A percentile compares a stretch with the other conserved stretches of the same genome.
Conservation (phyloP, 768 basidiomycete genomes). For the Boletus vinaceobasis region DNA sequence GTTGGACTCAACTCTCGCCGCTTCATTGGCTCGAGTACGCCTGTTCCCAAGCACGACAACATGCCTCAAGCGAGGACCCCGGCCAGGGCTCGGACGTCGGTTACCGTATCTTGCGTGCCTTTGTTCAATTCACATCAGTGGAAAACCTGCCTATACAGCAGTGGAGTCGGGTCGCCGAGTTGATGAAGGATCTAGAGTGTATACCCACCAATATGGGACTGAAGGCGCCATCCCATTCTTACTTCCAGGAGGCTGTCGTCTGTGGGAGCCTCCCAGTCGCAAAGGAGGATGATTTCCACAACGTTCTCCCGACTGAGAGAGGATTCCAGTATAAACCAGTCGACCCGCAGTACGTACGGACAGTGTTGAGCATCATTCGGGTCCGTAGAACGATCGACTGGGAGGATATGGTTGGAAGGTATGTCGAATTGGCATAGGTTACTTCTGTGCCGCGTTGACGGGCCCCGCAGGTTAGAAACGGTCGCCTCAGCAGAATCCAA, state of each 20-base stretch:
- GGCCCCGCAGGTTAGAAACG: slow-evolving; percentile 5
- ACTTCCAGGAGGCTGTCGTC: slow-evolving; percentile 84
- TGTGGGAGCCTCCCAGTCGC: slow-evolving; percentile 38
- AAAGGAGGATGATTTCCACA: background rate
- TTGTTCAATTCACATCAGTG: slow-evolving; percentile 75
- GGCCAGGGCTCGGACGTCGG: slow-evolving; percentile 36
- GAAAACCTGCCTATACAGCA: slow-evolving; percentile 40
- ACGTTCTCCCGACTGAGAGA: background rate
- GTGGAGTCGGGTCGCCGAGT: slow-evolving; percentile 56
- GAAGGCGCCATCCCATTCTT: slow-evolving; percentile 63
- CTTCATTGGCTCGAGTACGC: slow-evolving; percentile 71
- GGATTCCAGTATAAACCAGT: background rate
- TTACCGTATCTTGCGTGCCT: slow-evolving; percentile 56
- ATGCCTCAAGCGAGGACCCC: background rate
- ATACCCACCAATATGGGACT: slow-evolving; percentile 76
- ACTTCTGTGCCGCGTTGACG: slow-evolving; percentile 16
- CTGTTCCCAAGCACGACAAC: slow-evolving; percentile 33
- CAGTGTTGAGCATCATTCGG: background rate
- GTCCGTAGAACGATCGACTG: slow-evolving; percentile 37
- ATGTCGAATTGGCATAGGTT: slow-evolving; percentile 42
- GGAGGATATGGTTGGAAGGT: slow-evolving; percentile 8
- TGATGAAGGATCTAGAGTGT: slow-evolving; percentile 52
- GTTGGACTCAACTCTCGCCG: slow-evolving; percentile 71
- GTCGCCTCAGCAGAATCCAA: slow-evolving; percentile 13
- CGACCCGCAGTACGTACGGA: background rate